These are phyloP conservation scores for Magnusiomyces magnusii DNA, from an alignment of 1,139 yeast genomes.

Conservation along the genomic window DNA sequence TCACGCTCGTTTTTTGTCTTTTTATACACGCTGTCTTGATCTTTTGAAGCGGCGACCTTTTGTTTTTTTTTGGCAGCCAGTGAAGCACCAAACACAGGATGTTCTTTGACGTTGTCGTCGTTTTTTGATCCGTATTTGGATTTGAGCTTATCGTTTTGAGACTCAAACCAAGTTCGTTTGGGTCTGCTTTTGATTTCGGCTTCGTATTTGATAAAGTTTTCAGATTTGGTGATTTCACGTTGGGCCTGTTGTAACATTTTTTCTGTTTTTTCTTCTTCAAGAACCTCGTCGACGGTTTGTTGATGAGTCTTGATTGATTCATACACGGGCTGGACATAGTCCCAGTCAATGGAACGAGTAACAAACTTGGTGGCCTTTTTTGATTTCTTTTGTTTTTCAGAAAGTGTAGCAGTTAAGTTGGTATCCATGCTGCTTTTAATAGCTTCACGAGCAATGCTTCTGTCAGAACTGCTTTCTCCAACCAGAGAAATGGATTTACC, in stretches of 20 bases:
- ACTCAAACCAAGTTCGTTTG: constrained; percentile 93
- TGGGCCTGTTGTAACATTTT: constrained; percentile 84
- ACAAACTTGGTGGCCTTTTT: constrained; percentile 44
- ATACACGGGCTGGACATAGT: constrained; percentile 61
- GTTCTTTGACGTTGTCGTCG: constrained; percentile 16
- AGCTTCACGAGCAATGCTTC: constrained; percentile 83
- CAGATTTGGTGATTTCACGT: constrained; percentile 80
- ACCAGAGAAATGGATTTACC: constrained; percentile 92
- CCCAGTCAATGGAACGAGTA: constrained; percentile 85
- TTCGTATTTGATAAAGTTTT: constrained; percentile 69
- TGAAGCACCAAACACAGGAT: constrained; percentile 25
- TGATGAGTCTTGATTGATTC: constrained; percentile 51
- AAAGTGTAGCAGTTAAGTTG: constrained; percentile 19
- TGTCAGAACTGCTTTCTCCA: constrained; percentile 79
- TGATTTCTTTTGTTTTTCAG: constrained; percentile 12
- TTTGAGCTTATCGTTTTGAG: constrained; percentile 57
- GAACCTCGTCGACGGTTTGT: constrained; percentile 60
- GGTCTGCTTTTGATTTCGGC: constrained; percentile 86
- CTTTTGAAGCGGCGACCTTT: constrained; percentile 38
- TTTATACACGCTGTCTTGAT: constrained; percentile 26
- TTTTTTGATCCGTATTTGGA: constrained; percentile 8
- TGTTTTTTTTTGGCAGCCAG: constrained; percentile 48
- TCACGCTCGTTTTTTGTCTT: constrained; percentile 29
- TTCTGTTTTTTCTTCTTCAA: constrained; percentile 81
- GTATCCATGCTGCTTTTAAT: constrained; percentile 43